Evolutionary conservation across 768 basidiomycete genomes (phyloP).

Genomic region (Mycena epipterygia): DNA sequence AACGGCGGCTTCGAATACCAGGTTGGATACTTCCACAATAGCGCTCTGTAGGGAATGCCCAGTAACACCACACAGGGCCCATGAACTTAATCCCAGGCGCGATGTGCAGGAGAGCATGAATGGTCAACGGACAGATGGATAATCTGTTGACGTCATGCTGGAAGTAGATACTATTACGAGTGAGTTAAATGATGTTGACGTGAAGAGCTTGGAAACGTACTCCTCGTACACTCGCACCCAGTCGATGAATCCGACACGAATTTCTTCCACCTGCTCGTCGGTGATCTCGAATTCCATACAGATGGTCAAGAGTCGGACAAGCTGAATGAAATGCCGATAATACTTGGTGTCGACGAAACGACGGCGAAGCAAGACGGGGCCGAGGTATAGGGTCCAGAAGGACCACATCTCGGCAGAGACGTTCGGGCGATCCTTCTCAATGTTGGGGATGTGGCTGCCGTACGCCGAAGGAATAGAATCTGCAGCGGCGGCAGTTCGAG

Average conservation of each 20-base stretch:
- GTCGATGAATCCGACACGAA: not conserved
- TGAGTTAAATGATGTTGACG: not conserved
- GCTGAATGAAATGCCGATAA: conserved; percentile 57
- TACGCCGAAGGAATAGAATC: conserved; percentile 55
- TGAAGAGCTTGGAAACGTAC: not conserved
- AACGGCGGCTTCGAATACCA: conserved; percentile 13
- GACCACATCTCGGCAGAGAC: conserved; percentile 55
- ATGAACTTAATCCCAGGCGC: too few relatives aligned
- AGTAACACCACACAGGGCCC: too few relatives aligned
- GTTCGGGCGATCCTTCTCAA: conserved; percentile 41
- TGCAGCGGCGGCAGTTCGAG: conserved; percentile 47
- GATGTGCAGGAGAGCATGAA: too few relatives aligned
- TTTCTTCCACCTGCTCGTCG: not conserved
- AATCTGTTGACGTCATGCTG: conserved; percentile 32
- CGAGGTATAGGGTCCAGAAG: too few relatives aligned
- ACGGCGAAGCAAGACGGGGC: conserved; percentile 51
- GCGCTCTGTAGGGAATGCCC: conserved; percentile 3
- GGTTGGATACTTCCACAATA: conserved; percentile 12
- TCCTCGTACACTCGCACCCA: too few relatives aligned
- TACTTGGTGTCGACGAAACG: conserved; percentile 50
- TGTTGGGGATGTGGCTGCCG: conserved; percentile 50
- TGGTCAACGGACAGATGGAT: conserved; percentile 31
- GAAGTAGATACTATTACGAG: conserved; percentile 35
- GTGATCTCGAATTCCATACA: conserved; percentile 36
- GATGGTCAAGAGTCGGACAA: conserved; percentile 52